Evolutionary conservation across 495 filamentous ascomycete genomes (phyloP), one percentile per base, ranked within the genome.

Genomic region (Penicillium bovifimosum): DNA sequence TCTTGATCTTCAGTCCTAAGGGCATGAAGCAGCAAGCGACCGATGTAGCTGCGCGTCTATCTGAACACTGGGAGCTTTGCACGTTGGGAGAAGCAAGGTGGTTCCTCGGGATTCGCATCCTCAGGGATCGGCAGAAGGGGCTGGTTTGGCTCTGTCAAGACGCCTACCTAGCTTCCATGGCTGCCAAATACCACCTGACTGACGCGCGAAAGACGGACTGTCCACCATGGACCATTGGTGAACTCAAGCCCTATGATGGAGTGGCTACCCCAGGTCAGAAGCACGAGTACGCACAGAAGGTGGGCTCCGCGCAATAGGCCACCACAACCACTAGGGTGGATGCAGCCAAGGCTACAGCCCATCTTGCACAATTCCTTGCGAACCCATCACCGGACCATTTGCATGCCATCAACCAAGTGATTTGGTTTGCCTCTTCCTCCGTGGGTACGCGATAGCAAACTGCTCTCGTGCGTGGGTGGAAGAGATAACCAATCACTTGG

Each of bases 261-360:
- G 16, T 9, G 2, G 53, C 47, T 26, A 46, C 31, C 1, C 20
- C 40, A 5, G 1, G 17, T 20, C 4, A 58, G 2, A 61, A 55
- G 10, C 29, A 59, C 16, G 10, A 33, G 13, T 66, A 66, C 41
- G 54, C 64, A 33, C 47, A 59, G 31, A 59, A 60, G 33, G 50
- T 70, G n/a, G 58, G 65, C 26, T 70, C 58, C 6, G n/a, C 50
- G 9, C 41, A 50, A 20, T 70, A 62, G 54, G 39, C 58, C 10
- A 50, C 62, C 6, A 53, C 52, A 0, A 62, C 50, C 11, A 66
- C 65, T 2, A 14, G 56, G 9, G 38, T 58, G 26, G 63, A 68
- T 43, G 45, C 58, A 9, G 51, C 62, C 1, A 50, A 47, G 24
- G 45, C 52, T 1, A 43, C 42, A 0, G 32, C 41, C 1, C 44